Conservation (phyloP, 2,329 filamentous ascomycete genomes). For the Knufia fluminis region DNA sequence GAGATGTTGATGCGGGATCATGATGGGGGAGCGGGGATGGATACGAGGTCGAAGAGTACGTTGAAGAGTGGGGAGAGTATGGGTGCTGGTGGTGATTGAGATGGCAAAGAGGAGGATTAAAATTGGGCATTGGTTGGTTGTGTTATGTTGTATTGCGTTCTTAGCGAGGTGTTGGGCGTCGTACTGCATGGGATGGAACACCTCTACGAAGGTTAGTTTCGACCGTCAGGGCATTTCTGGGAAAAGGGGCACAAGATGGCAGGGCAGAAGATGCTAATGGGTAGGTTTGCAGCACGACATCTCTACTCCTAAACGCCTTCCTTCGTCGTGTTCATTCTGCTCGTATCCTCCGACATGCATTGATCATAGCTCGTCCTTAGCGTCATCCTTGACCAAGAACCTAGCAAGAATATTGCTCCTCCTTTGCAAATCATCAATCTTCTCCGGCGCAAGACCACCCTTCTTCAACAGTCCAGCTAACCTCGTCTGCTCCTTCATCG, state of each 20-base stretch:
- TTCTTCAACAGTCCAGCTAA: slow-evolving; percentile 74
- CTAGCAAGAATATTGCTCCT: slow-evolving; percentile 80
- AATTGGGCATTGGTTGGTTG: too few species aligned
- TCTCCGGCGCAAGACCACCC: slow-evolving; percentile 73
- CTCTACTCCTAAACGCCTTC: neutral
- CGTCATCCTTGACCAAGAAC: slow-evolving; percentile 54
- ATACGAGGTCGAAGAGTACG: slow-evolving; percentile 6
- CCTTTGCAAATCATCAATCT: slow-evolving; percentile 77
- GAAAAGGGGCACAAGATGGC: too few species aligned
- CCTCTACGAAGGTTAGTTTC: too few species aligned
- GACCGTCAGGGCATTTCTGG: too few species aligned
- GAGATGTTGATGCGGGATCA: slow-evolving; percentile 21
- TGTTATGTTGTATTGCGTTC: neutral
- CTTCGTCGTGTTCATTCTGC: neutral
- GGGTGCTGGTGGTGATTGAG: neutral
- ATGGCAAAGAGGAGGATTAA: too few species aligned
- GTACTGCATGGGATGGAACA: too few species aligned
- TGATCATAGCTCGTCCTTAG: slow-evolving; percentile 55
- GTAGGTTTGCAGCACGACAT: too few species aligned
- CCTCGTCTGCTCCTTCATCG: slow-evolving; percentile 73
- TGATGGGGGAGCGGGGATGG: neutral
- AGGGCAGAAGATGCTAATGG: too few species aligned
- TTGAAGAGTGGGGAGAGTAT: slow-evolving; percentile 5
- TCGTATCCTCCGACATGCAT: neutral
- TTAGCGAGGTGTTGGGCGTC: neutral